A percentile compares a stretch with the other conserved stretches of the same genome.
phyloP scores from a whole-genome alignment of 2,329 filamentous ascomycete genomes.

The Eutypella sp. region DNA sequence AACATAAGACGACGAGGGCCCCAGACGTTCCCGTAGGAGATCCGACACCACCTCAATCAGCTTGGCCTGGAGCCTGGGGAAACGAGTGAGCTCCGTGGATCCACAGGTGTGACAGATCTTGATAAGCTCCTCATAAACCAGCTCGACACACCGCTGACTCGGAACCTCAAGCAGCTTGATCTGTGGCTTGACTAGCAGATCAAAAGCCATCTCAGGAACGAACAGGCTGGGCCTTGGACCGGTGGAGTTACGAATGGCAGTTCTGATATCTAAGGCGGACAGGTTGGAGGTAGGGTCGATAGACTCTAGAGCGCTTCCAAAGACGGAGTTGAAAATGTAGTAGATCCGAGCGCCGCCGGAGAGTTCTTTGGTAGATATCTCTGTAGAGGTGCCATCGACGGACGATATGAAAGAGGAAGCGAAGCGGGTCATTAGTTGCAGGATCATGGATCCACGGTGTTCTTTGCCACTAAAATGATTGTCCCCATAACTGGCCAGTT shows the following conservation, averaged over 20 bases:
- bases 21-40: slow-evolving; percentile 83
- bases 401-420: slow-evolving; percentile 97
- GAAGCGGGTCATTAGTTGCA: slow-evolving; percentile 97
- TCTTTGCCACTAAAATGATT: slow-evolving; percentile 97
- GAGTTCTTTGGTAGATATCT: slow-evolving; percentile 97
- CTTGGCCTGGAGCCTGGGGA: slow-evolving; percentile 89
- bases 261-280: slow-evolving; percentile 89
- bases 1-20: slow-evolving; percentile 84
- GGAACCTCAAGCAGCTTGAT: slow-evolving; percentile 95
- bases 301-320: slow-evolving; percentile 90
- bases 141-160: slow-evolving; percentile 91
- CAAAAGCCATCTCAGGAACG: slow-evolving; percentile 95
- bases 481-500: slow-evolving; percentile 94
- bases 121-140: slow-evolving; percentile 98
- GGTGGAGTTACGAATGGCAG: slow-evolving; percentile 95
- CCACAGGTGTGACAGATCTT: slow-evolving; percentile 99
- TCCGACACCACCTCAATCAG: slow-evolving; percentile 98
- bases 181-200: slow-evolving; percentile 94
- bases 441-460: slow-evolving; percentile 87
- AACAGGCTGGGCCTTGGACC: slow-evolving; percentile 93
- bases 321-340: slow-evolving; percentile 99
- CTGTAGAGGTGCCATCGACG: slow-evolving; percentile 96
- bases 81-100: slow-evolving; percentile 86
- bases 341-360: slow-evolving; percentile 94
- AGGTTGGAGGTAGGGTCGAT: slow-evolving; percentile 96